Percentiles rank a stretch among this genome's conserved stretches.
These are phyloP conservation scores for Epichloe aotearoae DNA, from an alignment of 2,329 filamentous ascomycete genomes.

Conservation along the genomic window DNA sequence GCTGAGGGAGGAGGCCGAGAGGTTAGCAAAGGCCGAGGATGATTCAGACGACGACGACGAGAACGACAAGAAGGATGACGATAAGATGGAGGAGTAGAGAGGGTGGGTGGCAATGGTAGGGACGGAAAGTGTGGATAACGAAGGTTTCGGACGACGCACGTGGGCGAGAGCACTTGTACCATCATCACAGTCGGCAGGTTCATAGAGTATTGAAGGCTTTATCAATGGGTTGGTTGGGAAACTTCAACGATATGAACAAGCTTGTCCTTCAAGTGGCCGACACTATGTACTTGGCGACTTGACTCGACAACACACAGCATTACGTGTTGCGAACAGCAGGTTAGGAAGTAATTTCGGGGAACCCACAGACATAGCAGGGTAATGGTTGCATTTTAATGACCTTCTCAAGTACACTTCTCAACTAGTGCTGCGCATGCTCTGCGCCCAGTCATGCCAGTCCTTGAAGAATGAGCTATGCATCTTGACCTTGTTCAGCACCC, in stretches of 20 bases:
- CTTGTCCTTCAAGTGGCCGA: not conserved
- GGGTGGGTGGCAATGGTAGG: conserved; percentile 4
- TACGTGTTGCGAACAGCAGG: not conserved
- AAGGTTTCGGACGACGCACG: not conserved
- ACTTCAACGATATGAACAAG: not conserved
- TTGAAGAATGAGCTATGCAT: conserved; percentile 54
- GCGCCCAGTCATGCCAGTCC: conserved; percentile 65
- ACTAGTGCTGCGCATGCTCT: conserved; percentile 26
- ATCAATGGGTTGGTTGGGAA: conserved; percentile 8
- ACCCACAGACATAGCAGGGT: not conserved
- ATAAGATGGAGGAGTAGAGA: conserved; percentile 81
- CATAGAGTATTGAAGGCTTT: conserved; percentile 23
- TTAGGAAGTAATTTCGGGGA: not conserved
- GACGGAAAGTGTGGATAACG: not conserved
- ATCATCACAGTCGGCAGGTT: conserved; percentile 20
- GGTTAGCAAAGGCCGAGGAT: conserved; percentile 77
- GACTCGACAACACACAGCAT: too few species aligned
- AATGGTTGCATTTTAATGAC: not conserved
- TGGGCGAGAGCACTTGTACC: conserved; percentile 18
- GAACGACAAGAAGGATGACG: conserved; percentile 46
- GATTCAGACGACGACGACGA: conserved; percentile 81
- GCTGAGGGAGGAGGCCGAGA: conserved; percentile 81
- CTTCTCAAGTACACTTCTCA: not conserved
- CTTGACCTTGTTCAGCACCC: conserved; percentile 44
- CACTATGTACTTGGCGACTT: too few species aligned